These are phyloP conservation scores for Globisporangium nagaii DNA, from an alignment of 352 stramenopile genomes.

Conservation along the genomic window DNA sequence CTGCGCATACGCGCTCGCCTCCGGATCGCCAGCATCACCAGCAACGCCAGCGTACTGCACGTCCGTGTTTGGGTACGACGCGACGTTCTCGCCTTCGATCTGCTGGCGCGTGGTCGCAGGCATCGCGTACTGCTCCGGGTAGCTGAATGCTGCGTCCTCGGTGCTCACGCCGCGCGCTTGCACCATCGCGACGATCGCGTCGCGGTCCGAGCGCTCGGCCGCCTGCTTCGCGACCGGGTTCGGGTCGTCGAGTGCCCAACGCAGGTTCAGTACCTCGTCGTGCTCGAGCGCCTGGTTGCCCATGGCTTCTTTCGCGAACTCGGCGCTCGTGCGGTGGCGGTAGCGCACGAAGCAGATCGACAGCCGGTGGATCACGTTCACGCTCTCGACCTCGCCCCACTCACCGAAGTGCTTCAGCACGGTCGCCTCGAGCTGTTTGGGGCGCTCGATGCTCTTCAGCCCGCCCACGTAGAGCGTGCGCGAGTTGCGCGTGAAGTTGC, in stretches of 20 bases:
- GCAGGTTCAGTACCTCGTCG: conserved; percentile 89
- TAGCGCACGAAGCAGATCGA: conserved; percentile 90
- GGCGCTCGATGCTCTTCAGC: conserved; percentile 52
- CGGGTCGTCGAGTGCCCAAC: conserved; percentile 92
- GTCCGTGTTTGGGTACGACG: conserved; percentile 73
- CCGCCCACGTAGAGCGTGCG: conserved; percentile 90
- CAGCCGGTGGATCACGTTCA: conserved; percentile 92
- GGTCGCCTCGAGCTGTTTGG: conserved; percentile 51
- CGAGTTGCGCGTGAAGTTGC: conserved; percentile 89
- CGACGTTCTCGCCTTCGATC: conserved; percentile 51
- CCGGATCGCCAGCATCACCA: neutral
- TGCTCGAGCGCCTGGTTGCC: conserved; percentile 82
- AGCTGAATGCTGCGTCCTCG: conserved; percentile 64
- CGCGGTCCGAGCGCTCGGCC: conserved; percentile 76
- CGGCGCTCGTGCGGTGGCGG: conserved; percentile 68
- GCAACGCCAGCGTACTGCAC: conserved; percentile 30
- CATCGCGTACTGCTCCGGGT: conserved; percentile 75
- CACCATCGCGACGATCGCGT: conserved; percentile 86
- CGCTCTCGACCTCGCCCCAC: conserved; percentile 91
- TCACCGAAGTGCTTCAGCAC: conserved; percentile 89
- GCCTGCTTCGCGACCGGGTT: conserved; percentile 91
- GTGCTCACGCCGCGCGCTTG: conserved; percentile 58
- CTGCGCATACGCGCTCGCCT: conserved; percentile 39
- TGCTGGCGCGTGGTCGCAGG: conserved; percentile 61
- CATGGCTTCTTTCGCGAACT: conserved; percentile 90